Base-by-base conservation (phyloP, 2,329 filamentous ascomycete species). In the Furcasterigmium furcatum region DNA sequence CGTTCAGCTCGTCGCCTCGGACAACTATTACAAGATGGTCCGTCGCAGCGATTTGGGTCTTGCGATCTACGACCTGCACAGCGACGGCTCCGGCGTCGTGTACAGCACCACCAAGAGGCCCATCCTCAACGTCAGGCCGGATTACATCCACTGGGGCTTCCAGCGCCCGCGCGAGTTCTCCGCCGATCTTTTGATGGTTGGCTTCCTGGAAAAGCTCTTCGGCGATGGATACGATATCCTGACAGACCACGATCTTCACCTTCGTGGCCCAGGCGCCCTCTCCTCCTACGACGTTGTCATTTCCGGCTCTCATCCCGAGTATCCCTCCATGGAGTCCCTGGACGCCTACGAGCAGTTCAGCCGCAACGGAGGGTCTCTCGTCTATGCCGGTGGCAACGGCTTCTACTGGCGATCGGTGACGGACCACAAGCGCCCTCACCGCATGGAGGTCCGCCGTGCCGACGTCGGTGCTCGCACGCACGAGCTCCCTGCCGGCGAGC, bases 311-410 rank as follows among this genome's bases (percentile, higher is more conserved):
- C 63, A 65, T 47, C 63, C 63, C 2, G 63, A 66, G 50, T 67
- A 67, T 45, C 59, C 59, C 6, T 61, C 55, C 9, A 35, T 35
- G 21, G 38, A 58, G 20, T 57, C 56, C 14, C 53, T 62, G 10
- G 45, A 56, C 36, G 59, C 55, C 9, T 65, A 61, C 42, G 49
- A 50, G 24, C 51, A 49, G 12, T 67, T 61, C 46, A 52, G 57
- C 25, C 47, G 46, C 4, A 38, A 41, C 3, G 64, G 65, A 9
- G 63, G 65, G 3, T 60, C 56, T 43, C 45, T 69, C 38, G 61
- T 68, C 59, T 68, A 67, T 43, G 50, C 63, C 8, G 64, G 63
- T n/a, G 63, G 64, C 9, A 66, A 67, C 44, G 62, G 64, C 13
- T 66, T 64, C 52, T 66, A 66, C 50, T 66, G 57, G 59, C 49